phyloP scores from a whole-genome alignment of 225 moss, liverwort and hornwort species.

The Ulota crispa region DNA sequence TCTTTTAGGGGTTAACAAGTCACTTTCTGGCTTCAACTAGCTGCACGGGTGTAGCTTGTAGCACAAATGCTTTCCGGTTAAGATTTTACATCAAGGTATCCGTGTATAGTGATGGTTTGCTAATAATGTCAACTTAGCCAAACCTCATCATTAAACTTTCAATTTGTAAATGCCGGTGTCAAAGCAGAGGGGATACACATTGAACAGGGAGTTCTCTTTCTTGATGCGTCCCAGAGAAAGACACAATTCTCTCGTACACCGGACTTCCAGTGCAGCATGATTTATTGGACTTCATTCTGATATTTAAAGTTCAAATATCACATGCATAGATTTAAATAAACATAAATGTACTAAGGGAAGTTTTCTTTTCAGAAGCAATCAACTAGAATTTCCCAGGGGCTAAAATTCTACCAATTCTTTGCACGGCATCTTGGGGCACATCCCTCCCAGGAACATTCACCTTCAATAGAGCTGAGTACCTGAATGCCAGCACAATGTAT shows the following conservation, averaged over 20 bases:
- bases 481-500: conserved; percentile 21
- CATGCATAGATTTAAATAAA: neutral
- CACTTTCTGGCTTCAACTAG: no score
- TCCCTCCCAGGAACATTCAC: conserved; percentile 68
- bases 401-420: conserved; percentile 61
- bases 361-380: conserved; percentile 11
- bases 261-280: conserved; percentile 3
- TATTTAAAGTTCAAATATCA: neutral
- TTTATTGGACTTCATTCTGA: neutral
- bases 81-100: no score
- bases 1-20: no score
- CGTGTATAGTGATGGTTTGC: no score
- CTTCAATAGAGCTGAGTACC: conserved; percentile 61
- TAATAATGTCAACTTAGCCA: no score
- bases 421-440: conserved; percentile 58
- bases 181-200: no score
- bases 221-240: neutral
- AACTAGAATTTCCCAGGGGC: conserved; percentile 62
- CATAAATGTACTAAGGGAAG: neutral
- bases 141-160: no score
- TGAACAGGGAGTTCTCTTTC: neutral
- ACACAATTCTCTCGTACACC: neutral
- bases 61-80: no score
- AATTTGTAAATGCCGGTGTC: no score
- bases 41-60: no score